Percentiles rank a stretch among this genome's conserved stretches.
These are phyloP conservation scores for Phytophthora sojae DNA, from an alignment of 352 stramenopile genomes.

Conservation along the genomic window DNA sequence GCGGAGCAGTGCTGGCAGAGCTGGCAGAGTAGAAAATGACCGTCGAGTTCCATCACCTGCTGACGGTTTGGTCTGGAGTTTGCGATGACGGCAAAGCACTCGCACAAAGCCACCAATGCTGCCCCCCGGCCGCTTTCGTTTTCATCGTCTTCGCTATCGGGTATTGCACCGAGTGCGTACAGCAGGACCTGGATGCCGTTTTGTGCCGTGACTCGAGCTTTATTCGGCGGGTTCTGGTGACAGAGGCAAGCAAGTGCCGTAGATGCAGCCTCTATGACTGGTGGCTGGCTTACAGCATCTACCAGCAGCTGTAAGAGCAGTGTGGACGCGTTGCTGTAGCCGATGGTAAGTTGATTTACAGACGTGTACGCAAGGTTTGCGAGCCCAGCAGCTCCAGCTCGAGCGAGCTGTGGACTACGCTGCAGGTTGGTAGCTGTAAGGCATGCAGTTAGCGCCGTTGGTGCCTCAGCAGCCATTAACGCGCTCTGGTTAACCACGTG, in stretches of 20 bases:
- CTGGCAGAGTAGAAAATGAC: slow-evolving; percentile 59
- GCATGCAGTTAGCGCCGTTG: slow-evolving; percentile 45
- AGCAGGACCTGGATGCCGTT: slow-evolving; percentile 80
- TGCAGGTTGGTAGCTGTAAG: slow-evolving; percentile 48
- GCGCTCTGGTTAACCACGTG: slow-evolving; percentile 78
- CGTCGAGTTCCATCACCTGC: slow-evolving; percentile 66
- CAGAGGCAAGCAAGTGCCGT: slow-evolving; percentile 65
- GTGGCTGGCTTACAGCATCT: slow-evolving; percentile 47
- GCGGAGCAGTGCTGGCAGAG: slow-evolving; percentile 51
- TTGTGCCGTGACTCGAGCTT: slow-evolving; percentile 60
- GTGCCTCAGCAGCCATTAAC: slow-evolving; percentile 67
- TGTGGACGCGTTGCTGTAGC: slow-evolving; percentile 73
- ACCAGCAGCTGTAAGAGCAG: slow-evolving; percentile 70
- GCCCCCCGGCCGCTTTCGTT: slow-evolving; percentile 45
- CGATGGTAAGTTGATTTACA: slow-evolving; percentile 80
- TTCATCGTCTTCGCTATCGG: slow-evolving; percentile 21
- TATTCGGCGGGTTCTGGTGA: slow-evolving; percentile 73
- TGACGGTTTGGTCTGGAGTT: slow-evolving; percentile 51
- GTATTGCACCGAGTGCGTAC: slow-evolving; percentile 53
- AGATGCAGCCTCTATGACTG: slow-evolving; percentile 56
- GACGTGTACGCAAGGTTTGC: slow-evolving; percentile 73
- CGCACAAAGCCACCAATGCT: slow-evolving; percentile 55
- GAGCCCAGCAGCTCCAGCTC: slow-evolving; percentile 61
- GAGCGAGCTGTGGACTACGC: slow-evolving; percentile 41
- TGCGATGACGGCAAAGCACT: slow-evolving; percentile 61